phyloP scores from a whole-genome alignment of 2,329 filamentous ascomycete species.

The Fusarium sp. region DNA sequence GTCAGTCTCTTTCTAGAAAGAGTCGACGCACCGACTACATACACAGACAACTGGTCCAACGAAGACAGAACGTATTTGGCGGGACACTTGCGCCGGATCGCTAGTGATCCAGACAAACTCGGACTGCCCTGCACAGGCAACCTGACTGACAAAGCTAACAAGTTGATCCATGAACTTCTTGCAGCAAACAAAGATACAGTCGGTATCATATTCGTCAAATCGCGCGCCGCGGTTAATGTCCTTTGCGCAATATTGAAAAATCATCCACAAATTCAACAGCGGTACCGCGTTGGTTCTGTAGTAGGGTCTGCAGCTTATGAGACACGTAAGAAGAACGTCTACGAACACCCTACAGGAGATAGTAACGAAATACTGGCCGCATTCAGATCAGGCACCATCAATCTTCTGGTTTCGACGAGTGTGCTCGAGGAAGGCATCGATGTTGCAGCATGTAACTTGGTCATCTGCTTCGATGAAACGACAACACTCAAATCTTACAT shows the following conservation, averaged over 20 bases:
- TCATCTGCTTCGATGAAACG: conserved; percentile 67
- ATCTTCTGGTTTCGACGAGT: conserved; percentile 70
- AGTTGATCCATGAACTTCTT: conserved; percentile 65
- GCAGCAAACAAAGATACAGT: conserved; percentile 56
- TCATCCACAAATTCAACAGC: conserved; percentile 60
- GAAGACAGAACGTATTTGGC: conserved; percentile 68
- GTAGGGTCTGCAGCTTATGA: conserved; percentile 60
- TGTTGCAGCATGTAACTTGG: conserved; percentile 71
- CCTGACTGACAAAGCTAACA: conserved; percentile 68
- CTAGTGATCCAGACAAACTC: conserved; percentile 10
- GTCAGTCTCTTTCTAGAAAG: conserved; percentile 52
- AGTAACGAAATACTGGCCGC: conserved; percentile 53
- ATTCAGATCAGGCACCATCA: conserved; percentile 66
- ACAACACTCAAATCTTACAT: conserved; percentile 67
- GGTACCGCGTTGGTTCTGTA: conserved; percentile 64
- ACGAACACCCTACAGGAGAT: conserved; percentile 49
- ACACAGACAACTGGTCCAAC: conserved; percentile 56
- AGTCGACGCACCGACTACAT: conserved; percentile 35
- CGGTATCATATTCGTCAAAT: conserved; percentile 75
- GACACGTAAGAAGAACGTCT: conserved; percentile 55
- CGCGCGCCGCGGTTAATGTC: conserved; percentile 70
- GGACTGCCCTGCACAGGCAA: conserved; percentile 34
- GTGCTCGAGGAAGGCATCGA: conserved; percentile 77
- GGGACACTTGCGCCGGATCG: conserved; percentile 56
- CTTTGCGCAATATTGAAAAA: conserved; percentile 67